A percentile compares a stretch with the other conserved stretches of the same genome.
Evolutionary conservation across 2,329 filamentous ascomycete species (phyloP).

Genomic region (Truncatella angustata): DNA sequence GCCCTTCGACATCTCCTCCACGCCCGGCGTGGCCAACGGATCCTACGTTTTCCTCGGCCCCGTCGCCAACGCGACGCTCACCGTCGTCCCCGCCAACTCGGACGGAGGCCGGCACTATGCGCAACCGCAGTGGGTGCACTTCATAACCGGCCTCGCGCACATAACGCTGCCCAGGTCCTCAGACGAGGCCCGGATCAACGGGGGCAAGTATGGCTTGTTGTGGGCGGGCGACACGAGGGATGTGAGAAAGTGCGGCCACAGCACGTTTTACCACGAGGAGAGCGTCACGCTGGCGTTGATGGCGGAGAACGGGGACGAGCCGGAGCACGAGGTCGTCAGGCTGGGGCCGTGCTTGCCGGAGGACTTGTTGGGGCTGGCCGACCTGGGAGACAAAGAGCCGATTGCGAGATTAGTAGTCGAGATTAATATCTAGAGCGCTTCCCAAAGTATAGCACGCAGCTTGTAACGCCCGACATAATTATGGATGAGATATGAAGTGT

Average conservation of each 20-base stretch:
- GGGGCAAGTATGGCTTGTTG: conserved; percentile 7
- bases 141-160: neutral
- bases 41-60: neutral
- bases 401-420: neutral
- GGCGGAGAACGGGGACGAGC: neutral
- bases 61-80: neutral
- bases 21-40: neutral
- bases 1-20: neutral
- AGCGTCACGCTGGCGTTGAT: neutral
- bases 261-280: conserved; percentile 3
- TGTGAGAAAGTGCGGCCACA: neutral
- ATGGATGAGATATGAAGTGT: no score
- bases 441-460: no score
- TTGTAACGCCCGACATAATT: no score
- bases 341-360: neutral
- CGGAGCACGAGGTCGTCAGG: neutral
- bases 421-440: no score
- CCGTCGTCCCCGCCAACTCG: neutral
- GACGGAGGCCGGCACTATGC: conserved; percentile 1
- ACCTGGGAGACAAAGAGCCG: neutral
- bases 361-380: conserved; percentile 3
- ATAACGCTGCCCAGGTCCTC: neutral
- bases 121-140: conserved; percentile 5
- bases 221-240: neutral
- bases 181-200: conserved; percentile 7